These are phyloP conservation scores for Metarhizium humberi DNA, from an alignment of 2,329 filamentous ascomycete genomes.

Conservation along the genomic window DNA sequence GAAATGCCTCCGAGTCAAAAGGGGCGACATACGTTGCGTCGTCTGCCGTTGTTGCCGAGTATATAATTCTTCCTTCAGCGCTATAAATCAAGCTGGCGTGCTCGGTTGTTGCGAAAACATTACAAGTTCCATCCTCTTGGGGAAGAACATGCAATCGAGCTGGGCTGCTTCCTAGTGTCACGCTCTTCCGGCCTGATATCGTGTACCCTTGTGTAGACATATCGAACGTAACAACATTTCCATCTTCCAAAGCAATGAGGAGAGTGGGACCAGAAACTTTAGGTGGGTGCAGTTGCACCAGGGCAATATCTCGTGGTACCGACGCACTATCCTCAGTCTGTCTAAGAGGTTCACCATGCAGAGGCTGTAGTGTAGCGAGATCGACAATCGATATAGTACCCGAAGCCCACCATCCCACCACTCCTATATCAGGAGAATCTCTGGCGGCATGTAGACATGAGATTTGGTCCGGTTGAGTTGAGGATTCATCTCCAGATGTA, in stretches of 20 bases:
- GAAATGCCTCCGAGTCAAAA: slow-evolving; percentile 75
- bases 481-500: slow-evolving; percentile 40
- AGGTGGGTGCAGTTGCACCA: slow-evolving; percentile 67
- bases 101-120: slow-evolving; percentile 88
- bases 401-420: slow-evolving; percentile 83
- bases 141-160: slow-evolving; percentile 74
- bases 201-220: slow-evolving; percentile 52
- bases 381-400: slow-evolving; percentile 68
- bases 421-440: slow-evolving; percentile 54
- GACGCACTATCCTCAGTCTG: slow-evolving; percentile 58
- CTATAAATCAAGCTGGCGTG: slow-evolving; percentile 91
- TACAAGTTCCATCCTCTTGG: slow-evolving; percentile 55
- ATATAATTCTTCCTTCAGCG: slow-evolving; percentile 77
- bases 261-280: slow-evolving; percentile 56
- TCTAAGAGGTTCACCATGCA: slow-evolving; percentile 55
- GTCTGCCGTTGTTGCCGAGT: slow-evolving; percentile 87
- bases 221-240: slow-evolving; percentile 76
- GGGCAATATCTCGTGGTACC: slow-evolving; percentile 71
- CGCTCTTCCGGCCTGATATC: slow-evolving; percentile 66
- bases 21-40: slow-evolving; percentile 72
- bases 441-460: slow-evolving; percentile 73
- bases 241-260: slow-evolving; percentile 86
- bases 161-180: slow-evolving; percentile 78
- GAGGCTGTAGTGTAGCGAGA: slow-evolving; percentile 53
- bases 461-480: slow-evolving; percentile 53